phyloP scores from a whole-genome alignment of 176 grass and related monocot species.

The Tillandsia fasciculata region DNA sequence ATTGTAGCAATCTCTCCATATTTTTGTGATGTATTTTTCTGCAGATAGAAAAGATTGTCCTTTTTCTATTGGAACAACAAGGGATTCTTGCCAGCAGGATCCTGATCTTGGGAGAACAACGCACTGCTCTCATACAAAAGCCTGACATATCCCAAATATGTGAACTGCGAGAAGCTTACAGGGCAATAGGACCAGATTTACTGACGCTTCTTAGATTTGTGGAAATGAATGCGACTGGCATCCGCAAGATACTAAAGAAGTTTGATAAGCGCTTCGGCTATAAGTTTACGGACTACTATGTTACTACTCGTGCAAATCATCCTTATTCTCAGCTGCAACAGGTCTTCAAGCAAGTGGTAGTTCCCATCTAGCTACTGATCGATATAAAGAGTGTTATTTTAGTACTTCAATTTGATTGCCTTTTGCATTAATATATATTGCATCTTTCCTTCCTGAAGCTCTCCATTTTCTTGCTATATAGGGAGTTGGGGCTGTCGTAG shows the following conservation, averaged over 20 bases:
- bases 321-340: conserved; percentile 90
- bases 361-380: background rate
- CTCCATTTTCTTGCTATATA: conserved; percentile 15
- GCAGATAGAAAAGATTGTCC: conserved; percentile 87
- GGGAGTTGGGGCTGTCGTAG: conserved; percentile 90
- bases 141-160: conserved; percentile 36
- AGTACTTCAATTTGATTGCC: no score
- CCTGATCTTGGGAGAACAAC: conserved; percentile 49
- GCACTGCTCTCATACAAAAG: conserved; percentile 25
- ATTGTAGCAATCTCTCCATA: background rate
- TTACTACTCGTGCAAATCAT: conserved; percentile 75
- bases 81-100: conserved; percentile 74
- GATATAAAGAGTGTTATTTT: background rate
- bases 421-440: background rate
- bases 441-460: background rate
- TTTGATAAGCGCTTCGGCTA: conserved; percentile 81
- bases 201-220: conserved; percentile 83
- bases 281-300: conserved; percentile 83
- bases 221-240: conserved; percentile 85
- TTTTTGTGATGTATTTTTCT: conserved; percentile 16
- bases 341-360: conserved; percentile 97
- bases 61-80: conserved; percentile 89
- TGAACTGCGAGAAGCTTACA: conserved; percentile 56
- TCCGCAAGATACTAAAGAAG: conserved; percentile 92
- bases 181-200: conserved; percentile 59